These are phyloP conservation scores for Candida ipomoeae DNA, from an alignment of 805 yeast genomes.

Conservation along the genomic window DNA sequence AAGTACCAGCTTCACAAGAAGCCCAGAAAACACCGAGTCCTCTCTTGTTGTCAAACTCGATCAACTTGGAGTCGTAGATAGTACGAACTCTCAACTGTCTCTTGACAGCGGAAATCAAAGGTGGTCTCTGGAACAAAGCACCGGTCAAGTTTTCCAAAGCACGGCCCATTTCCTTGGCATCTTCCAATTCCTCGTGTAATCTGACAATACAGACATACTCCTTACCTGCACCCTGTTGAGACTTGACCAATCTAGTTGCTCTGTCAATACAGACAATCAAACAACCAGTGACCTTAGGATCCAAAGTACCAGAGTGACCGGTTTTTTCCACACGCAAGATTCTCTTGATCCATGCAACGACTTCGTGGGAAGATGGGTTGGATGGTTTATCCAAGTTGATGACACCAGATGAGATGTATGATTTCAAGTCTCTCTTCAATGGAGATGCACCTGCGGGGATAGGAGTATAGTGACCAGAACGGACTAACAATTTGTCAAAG, in stretches of 20 bases:
- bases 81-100: conserved; percentile 98
- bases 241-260: conserved; percentile 95
- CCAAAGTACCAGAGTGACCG: conserved; percentile 98
- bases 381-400: conserved; percentile 97
- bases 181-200: conserved; percentile 88
- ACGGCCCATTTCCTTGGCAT: conserved; percentile 84
- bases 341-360: conserved; percentile 98
- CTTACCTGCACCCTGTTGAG: conserved; percentile 99
- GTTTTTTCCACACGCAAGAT: conserved; percentile 94
- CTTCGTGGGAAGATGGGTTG: conserved; percentile 98
- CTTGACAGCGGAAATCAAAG: conserved; percentile 97
- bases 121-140: conserved; percentile 98
- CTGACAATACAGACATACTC: conserved; percentile 98
- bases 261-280: conserved; percentile 96
- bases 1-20: conserved; percentile 99
- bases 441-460: conserved; percentile 96
- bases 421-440: conserved; percentile 85
- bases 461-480: conserved; percentile 97
- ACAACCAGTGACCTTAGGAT: conserved; percentile 98
- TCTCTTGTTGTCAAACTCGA: conserved; percentile 96
- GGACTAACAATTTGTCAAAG: conserved; percentile 88
- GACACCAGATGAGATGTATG: conserved; percentile 90
- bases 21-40: conserved; percentile 99
- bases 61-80: conserved; percentile 90
- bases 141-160: conserved; percentile 93